A percentile compares a stretch with the other conserved stretches of the same genome.
Conservation (phyloP, 306 rosid genomes). For the Amphicarpaea edgeworthii region DNA sequence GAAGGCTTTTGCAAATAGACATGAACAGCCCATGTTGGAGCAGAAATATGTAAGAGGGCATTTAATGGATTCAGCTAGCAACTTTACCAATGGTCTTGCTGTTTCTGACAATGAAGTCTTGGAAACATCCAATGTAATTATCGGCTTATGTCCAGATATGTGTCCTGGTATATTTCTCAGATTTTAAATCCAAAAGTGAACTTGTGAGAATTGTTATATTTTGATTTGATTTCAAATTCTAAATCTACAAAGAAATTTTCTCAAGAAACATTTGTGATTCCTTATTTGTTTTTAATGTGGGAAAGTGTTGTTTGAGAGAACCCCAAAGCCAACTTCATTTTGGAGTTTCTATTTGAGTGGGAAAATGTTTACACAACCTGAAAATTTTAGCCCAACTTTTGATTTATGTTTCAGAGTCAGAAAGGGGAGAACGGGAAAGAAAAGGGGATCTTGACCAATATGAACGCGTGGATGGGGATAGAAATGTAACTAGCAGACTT, state of each 20-base stretch:
- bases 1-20: constrained; percentile 52
- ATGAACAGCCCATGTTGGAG: constrained; percentile 54
- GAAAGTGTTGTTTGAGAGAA: constrained; percentile 30
- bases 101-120: constrained; percentile 64
- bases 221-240: constrained; percentile 26
- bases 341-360: constrained; percentile 25
- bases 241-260: constrained; percentile 12
- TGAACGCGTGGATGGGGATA: constrained; percentile 94
- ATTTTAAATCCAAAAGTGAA: constrained; percentile 43
- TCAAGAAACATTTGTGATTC: constrained; percentile 31
- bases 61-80: constrained; percentile 57
- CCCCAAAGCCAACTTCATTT: constrained; percentile 1
- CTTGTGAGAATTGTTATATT: constrained; percentile 39
- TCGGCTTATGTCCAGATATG: constrained; percentile 92
- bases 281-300: constrained; percentile 14
- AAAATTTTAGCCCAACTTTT: constrained; percentile 10
- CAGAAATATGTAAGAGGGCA: constrained; percentile 53
- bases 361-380: constrained; percentile 13
- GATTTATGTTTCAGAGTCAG: constrained; percentile 72
- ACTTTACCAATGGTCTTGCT: constrained; percentile 51
- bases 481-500: constrained; percentile 80
- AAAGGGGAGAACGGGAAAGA: constrained; percentile 94
- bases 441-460: constrained; percentile 97
- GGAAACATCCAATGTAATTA: constrained; percentile 66
- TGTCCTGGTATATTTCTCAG: constrained; percentile 82